These are phyloP conservation scores for Neurospora sp. DNA, from an alignment of 495 filamentous ascomycete genomes.

Conservation along the genomic window DNA sequence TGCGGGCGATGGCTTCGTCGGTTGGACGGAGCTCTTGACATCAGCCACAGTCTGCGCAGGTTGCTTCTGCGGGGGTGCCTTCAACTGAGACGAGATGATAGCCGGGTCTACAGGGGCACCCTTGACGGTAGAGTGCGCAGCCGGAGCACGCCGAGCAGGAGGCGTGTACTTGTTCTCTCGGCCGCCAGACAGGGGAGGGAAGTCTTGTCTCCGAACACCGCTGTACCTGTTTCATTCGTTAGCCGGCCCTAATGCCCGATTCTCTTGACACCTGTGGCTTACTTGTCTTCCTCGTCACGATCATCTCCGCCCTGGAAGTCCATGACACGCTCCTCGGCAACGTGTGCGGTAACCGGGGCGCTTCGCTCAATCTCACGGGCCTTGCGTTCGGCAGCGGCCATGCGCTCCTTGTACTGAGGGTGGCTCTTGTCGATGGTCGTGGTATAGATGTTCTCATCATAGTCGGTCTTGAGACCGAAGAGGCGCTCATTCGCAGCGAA, in stretches of 20 bases:
- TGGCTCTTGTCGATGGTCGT: slow-evolving; percentile 75
- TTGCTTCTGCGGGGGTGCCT: slow-evolving; percentile 32
- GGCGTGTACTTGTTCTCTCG: slow-evolving; percentile 78
- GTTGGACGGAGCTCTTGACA: slow-evolving; percentile 12
- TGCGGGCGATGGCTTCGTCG: background rate
- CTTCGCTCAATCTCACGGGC: slow-evolving; percentile 82
- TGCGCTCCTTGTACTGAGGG: slow-evolving; percentile 66
- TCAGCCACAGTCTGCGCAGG: slow-evolving; percentile 38
- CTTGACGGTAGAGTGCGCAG: slow-evolving; percentile 58
- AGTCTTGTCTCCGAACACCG: slow-evolving; percentile 70
- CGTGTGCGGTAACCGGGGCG: slow-evolving; percentile 60
- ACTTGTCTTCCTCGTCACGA: slow-evolving; percentile 83
- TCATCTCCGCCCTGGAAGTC: slow-evolving; percentile 44
- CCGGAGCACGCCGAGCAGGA: slow-evolving; percentile 71
- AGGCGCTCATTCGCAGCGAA: slow-evolving; percentile 82
- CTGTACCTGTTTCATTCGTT: slow-evolving; percentile 58
- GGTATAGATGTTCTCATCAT: slow-evolving; percentile 91
- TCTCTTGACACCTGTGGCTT: slow-evolving; percentile 21
- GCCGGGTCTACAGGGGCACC: slow-evolving; percentile 70
- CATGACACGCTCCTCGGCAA: slow-evolving; percentile 81
- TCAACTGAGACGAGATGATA: slow-evolving; percentile 69
- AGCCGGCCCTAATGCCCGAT: background rate
- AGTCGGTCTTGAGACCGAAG: slow-evolving; percentile 78
- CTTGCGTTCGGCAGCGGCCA: slow-evolving; percentile 69
- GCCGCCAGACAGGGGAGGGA: slow-evolving; percentile 48